These are phyloP conservation scores for Thraustotheca clavata DNA, from an alignment of 352 stramenopile species.

Conservation along the genomic window DNA sequence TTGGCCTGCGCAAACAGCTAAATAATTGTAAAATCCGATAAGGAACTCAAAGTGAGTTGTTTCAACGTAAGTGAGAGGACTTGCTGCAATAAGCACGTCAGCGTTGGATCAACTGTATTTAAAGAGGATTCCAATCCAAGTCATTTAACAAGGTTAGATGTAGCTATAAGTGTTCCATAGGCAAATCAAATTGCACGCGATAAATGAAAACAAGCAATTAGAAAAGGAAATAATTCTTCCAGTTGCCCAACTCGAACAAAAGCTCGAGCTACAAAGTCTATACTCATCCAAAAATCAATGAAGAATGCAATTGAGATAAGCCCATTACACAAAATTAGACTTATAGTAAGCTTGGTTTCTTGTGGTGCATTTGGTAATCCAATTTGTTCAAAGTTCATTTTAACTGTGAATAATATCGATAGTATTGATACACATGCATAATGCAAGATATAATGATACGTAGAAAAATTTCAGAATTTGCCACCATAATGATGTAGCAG, in stretches of 20 bases:
- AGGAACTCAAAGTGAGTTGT: no score
- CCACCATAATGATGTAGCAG: neutral
- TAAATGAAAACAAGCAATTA: neutral
- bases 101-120: neutral
- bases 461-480: neutral
- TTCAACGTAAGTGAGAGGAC: neutral
- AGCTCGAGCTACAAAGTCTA: neutral
- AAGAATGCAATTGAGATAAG: neutral
- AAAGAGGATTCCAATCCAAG: neutral
- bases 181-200: conserved; percentile 8
- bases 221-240: neutral
- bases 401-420: neutral
- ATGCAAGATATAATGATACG: neutral
- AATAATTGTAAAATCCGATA: no score
- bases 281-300: neutral
- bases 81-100: neutral
- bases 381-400: neutral
- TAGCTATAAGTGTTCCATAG: neutral
- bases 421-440: neutral
- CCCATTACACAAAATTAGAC: neutral
- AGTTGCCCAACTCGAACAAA: conserved; percentile 4
- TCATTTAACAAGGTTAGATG: neutral
- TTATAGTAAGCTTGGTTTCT: neutral
- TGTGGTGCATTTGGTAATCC: neutral
- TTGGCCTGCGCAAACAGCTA: neutral